Conservation (phyloP, 1,284 basidiomycete genomes). For the Apiotrichum laibachii region DNA sequence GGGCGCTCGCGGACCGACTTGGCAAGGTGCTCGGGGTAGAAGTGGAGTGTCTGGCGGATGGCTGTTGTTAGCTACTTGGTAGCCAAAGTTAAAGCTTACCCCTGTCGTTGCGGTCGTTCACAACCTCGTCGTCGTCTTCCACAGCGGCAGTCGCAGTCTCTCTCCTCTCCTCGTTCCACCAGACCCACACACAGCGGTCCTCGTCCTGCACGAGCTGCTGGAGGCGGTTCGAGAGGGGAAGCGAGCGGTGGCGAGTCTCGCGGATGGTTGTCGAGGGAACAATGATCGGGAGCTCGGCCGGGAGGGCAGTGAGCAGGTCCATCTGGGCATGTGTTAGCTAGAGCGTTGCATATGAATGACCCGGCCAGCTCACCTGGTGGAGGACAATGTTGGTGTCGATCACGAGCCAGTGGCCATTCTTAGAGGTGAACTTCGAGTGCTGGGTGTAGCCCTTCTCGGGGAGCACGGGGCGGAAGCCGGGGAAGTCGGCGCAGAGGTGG, state of each 20-base stretch:
- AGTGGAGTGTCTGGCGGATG: slow-evolving; percentile 76
- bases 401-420: slow-evolving; percentile 70
- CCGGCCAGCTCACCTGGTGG: slow-evolving; percentile 63
- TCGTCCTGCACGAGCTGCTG: slow-evolving; percentile 77
- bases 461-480: slow-evolving; percentile 52
- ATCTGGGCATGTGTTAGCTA: slow-evolving; percentile 59
- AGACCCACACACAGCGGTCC: slow-evolving; percentile 72
- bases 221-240: slow-evolving; percentile 89
- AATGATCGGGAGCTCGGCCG: slow-evolving; percentile 70
- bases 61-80: slow-evolving; percentile 53
- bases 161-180: slow-evolving; percentile 88
- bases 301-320: slow-evolving; percentile 82
- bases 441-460: slow-evolving; percentile 57
- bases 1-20: slow-evolving; percentile 59
- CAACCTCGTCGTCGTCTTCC: slow-evolving; percentile 44
- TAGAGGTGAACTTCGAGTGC: slow-evolving; percentile 50
- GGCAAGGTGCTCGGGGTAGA: slow-evolving; percentile 75
- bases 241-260: slow-evolving; percentile 89
- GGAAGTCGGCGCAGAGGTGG: slow-evolving; percentile 57
- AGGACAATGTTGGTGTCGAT: slow-evolving; percentile 97
- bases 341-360: background rate
- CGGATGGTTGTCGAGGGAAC: slow-evolving; percentile 93
- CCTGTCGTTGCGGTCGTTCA: slow-evolving; percentile 90
- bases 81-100: slow-evolving; percentile 54
- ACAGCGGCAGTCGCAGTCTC: slow-evolving; percentile 43